Conservation (phyloP, 2,329 filamentous ascomycete species). For the Escovopsis sp. region DNA sequence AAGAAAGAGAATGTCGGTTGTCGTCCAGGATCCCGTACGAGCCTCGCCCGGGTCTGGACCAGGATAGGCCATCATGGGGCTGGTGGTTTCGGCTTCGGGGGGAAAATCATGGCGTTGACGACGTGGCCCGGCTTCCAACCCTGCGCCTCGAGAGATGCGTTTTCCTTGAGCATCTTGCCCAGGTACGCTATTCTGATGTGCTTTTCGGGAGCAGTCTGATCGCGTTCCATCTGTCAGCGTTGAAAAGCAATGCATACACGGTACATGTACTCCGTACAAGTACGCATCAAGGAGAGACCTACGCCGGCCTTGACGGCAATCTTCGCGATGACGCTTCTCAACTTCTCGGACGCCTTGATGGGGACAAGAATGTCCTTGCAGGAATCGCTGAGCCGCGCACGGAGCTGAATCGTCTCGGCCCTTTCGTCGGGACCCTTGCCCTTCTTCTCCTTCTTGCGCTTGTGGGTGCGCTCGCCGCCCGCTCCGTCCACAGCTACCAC, state of each 20-base stretch:
- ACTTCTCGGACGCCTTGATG: slow-evolving; percentile 44
- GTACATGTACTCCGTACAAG: no score
- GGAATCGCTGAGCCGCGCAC: slow-evolving; percentile 50
- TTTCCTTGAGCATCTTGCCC: slow-evolving; percentile 63
- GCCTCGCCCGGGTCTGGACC: no score
- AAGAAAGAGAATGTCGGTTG: no score
- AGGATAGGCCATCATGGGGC: no score
- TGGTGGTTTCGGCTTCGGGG: slow-evolving; percentile 17
- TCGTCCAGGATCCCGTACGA: no score
- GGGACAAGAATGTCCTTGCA: slow-evolving; percentile 46
- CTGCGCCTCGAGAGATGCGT: slow-evolving; percentile 46
- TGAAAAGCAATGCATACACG: background rate
- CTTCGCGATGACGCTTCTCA: slow-evolving; percentile 45
- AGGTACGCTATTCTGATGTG: slow-evolving; percentile 62
- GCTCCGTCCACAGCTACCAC: no score
- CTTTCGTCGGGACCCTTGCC: slow-evolving; percentile 40
- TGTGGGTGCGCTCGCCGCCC: slow-evolving; percentile 20
- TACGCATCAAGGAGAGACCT: slow-evolving; percentile 17
- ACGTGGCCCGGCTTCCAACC: slow-evolving; percentile 64
- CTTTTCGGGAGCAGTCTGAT: slow-evolving; percentile 40
- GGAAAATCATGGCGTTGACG: slow-evolving; percentile 59
- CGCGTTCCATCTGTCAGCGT: background rate
- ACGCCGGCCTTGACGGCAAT: slow-evolving; percentile 50
- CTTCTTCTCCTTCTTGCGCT: slow-evolving; percentile 37
- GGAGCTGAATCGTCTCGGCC: slow-evolving; percentile 39